Percentiles rank a stretch among this genome's conserved stretches.
Conservation (phyloP, 176 grass and related monocot species). For the Rhynchospora pubera region DNA sequence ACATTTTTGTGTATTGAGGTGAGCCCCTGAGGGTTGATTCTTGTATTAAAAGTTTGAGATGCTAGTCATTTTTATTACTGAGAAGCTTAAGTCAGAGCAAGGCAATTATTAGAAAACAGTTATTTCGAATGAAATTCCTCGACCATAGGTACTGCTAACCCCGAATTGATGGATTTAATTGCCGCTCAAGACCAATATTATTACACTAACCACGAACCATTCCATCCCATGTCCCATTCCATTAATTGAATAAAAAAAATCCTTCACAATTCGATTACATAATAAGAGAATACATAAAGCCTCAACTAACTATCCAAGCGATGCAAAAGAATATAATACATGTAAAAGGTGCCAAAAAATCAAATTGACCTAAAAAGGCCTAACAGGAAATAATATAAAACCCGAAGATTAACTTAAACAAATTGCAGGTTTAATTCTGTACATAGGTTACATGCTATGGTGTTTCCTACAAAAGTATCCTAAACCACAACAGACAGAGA, state of each 20-base stretch:
- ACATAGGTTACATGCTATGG: background rate
- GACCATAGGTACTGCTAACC: background rate
- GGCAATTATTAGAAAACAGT: too few relatives aligned
- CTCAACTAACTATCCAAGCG: too few relatives aligned
- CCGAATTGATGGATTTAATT: background rate
- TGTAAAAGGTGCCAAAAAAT: background rate
- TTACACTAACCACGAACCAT: background rate
- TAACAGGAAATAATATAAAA: background rate
- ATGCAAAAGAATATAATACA: background rate
- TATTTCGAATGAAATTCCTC: background rate
- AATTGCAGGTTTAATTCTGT: background rate
- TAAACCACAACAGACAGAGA: background rate
- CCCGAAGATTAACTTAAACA: background rate
- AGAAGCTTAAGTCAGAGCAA: too few relatives aligned
- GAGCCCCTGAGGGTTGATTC: too few relatives aligned
- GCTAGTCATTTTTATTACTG: too few relatives aligned
- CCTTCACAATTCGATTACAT: background rate
- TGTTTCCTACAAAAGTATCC: background rate
- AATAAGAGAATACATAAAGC: too few relatives aligned
- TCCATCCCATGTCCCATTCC: too few relatives aligned
- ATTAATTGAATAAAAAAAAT: too few relatives aligned
- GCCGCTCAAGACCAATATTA: background rate
- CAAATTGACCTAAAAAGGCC: background rate
- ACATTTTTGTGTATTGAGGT: too few relatives aligned
- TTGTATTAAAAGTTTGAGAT: too few relatives aligned